Percentiles rank a stretch among this genome's conserved stretches.
phyloP scores from a whole-genome alignment of 192 early-diverging fungal genomes.

The Umbelopsis sp. region DNA sequence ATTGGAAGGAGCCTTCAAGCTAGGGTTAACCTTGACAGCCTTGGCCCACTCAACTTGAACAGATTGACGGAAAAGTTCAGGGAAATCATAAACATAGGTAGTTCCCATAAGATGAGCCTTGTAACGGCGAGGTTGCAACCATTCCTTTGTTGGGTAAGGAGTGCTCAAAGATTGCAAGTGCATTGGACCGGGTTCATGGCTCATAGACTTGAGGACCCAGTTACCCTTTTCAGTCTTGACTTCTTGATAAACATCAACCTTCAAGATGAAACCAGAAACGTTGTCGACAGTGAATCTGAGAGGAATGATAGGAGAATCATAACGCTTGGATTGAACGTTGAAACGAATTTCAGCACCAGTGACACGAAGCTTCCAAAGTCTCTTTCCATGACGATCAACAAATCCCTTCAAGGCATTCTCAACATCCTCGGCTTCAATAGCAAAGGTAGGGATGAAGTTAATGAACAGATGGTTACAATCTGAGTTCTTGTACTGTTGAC shows the following conservation, averaged over 20 bases:
- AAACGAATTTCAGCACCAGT: slow-evolving; percentile 97
- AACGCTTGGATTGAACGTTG: slow-evolving; percentile 74
- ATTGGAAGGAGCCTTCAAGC: slow-evolving; percentile 55
- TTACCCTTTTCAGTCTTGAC: slow-evolving; percentile 79
- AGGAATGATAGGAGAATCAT: slow-evolving; percentile 63
- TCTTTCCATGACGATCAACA: slow-evolving; percentile 91
- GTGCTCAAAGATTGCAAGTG: slow-evolving; percentile 80
- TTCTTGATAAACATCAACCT: slow-evolving; percentile 93
- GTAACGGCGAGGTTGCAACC: slow-evolving; percentile 95
- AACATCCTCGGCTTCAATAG: slow-evolving; percentile 81
- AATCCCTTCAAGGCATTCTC: slow-evolving; percentile 85
- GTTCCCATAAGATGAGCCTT: slow-evolving; percentile 98
- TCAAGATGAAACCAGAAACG: slow-evolving; percentile 89
- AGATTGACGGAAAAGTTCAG: slow-evolving; percentile 92
- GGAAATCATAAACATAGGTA: slow-evolving; percentile 99
- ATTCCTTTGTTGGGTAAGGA: slow-evolving; percentile 92
- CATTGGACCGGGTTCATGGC: slow-evolving; percentile 74
- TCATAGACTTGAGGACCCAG: slow-evolving; percentile 86
- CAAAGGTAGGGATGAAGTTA: slow-evolving; percentile 97
- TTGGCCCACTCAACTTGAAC: slow-evolving; percentile 81
- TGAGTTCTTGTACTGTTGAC: slow-evolving; percentile 87
- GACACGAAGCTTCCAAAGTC: slow-evolving; percentile 92
- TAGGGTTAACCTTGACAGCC: slow-evolving; percentile 42
- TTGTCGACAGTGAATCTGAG: slow-evolving; percentile 91
- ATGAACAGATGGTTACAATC: slow-evolving; percentile 99